These are phyloP conservation scores for Seiridium unicorne DNA, from an alignment of 2,329 filamentous ascomycete genomes.

Conservation along the genomic window DNA sequence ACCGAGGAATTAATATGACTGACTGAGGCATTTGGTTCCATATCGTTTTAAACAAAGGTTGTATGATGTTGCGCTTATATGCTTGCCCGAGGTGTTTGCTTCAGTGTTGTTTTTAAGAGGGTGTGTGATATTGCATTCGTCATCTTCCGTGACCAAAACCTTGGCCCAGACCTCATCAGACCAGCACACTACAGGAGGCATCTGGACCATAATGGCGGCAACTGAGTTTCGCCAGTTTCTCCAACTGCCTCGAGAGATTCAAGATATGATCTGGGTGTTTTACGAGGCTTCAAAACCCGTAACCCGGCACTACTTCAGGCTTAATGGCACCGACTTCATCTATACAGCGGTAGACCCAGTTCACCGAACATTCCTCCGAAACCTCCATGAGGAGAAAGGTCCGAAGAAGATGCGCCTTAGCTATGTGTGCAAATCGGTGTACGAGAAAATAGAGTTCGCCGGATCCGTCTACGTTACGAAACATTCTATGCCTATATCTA, in stretches of 20 bases:
- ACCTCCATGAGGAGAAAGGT: not conserved
- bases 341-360: not conserved
- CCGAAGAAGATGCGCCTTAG: not conserved
- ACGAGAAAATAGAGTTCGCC: not conserved
- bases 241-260: constrained; percentile 3
- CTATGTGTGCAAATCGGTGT: too few species aligned
- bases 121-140: too few species aligned
- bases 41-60: too few species aligned
- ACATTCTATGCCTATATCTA: not conserved
- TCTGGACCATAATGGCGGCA: not conserved
- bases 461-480: not conserved
- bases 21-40: too few species aligned
- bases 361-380: not conserved
- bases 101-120: too few species aligned
- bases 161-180: too few species aligned
- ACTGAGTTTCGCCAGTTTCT: constrained; percentile 5
- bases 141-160: too few species aligned
- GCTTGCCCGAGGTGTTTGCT: too few species aligned
- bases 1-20: too few species aligned
- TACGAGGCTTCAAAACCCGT: not conserved
- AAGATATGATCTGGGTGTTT: constrained; percentile 4
- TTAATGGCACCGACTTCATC: too few species aligned
- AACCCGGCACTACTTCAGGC: constrained; percentile 2
- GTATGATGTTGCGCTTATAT: too few species aligned
- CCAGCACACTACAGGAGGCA: not conserved